Evolutionary conservation across 768 basidiomycete species (phyloP), one percentile per base, ranked within the genome.

Genomic region (Multifurca ochricompacta): DNA sequence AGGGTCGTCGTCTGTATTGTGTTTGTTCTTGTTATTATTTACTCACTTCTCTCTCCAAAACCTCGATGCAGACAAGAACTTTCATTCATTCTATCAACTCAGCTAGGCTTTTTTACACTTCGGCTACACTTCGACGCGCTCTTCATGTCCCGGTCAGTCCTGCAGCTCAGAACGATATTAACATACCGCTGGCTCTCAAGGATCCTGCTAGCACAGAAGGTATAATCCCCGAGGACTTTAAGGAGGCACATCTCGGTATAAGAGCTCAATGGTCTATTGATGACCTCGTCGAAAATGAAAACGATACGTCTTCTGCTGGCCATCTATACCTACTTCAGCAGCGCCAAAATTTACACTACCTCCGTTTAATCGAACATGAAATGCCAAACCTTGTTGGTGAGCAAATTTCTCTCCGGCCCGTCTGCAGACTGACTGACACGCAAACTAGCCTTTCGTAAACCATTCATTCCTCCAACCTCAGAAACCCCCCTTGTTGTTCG

Each of bases 341-440:
- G 60, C 77, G 90, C 30, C 77, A 87, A 64, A 72, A 79, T 41
- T 69, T 92, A 39, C 78, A 88, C 61, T 88, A 91, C 66, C 71
- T 94, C 65, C 79, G 91, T 48, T 75, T 93, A 58, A 89, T 94
- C 54, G 91, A 92, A 66, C 82, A 87, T 60, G 91, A 95, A 70
- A 81, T 91, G 78, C 86, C 87, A 19, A 82, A 87, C 66, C 80
- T 95, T 47, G 82, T 89, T 62, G 85, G 93, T 92, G 53, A 53
- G 64, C 58, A 9, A 69, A 8, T 60, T 25, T 46, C 19, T 44
- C 45, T n/a, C 34, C 25, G 21, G 16, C 35, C 48, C 28, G 47
- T n/a, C 45, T 39, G 50, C 43, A 30, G 37, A 23, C 28, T 23
- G 18, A 40, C 48, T 47, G 37, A 54, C 40, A 11, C 56, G 39